phyloP scores from a whole-genome alignment of 805 yeast species.

The Nakazawaea peltata region DNA sequence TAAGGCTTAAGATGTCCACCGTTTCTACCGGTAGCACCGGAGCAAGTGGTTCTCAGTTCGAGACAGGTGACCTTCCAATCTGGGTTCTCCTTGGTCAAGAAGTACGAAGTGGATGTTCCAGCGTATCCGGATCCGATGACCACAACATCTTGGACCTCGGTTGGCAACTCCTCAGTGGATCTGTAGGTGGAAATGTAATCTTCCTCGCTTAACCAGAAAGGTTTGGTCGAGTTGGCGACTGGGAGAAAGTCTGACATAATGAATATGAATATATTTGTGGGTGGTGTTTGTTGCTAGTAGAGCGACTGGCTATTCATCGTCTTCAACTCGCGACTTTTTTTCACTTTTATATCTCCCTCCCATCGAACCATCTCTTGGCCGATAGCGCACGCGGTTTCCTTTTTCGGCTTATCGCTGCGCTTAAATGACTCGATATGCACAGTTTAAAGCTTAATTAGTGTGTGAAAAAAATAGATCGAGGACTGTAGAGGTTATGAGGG shows the following conservation, averaged over 20 bases:
- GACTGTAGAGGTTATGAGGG: too few relatives aligned
- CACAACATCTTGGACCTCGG: constrained; percentile 27
- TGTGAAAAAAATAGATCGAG: too few relatives aligned
- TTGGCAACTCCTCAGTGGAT: constrained; percentile 24
- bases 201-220: constrained; percentile 17
- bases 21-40: constrained; percentile 37
- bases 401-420: too few relatives aligned
- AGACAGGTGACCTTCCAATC: constrained; percentile 16
- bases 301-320: too few relatives aligned
- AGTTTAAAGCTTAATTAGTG: too few relatives aligned
- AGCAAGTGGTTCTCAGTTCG: constrained; percentile 32
- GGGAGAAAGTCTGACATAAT: constrained; percentile 12
- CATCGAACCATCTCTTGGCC: too few relatives aligned
- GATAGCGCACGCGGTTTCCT: too few relatives aligned
- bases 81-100: constrained; percentile 20
- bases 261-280: too few relatives aligned
- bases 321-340: too few relatives aligned
- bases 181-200: constrained; percentile 15
- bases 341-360: too few relatives aligned
- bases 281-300: too few relatives aligned
- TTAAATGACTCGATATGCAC: too few relatives aligned
- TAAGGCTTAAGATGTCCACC: constrained; percentile 38
- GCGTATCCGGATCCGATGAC: constrained; percentile 39
- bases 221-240: constrained; percentile 13
- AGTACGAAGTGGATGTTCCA: constrained; percentile 33